Conservation (phyloP, 2,329 filamentous ascomycete species). For the Neonectria punicea region DNA sequence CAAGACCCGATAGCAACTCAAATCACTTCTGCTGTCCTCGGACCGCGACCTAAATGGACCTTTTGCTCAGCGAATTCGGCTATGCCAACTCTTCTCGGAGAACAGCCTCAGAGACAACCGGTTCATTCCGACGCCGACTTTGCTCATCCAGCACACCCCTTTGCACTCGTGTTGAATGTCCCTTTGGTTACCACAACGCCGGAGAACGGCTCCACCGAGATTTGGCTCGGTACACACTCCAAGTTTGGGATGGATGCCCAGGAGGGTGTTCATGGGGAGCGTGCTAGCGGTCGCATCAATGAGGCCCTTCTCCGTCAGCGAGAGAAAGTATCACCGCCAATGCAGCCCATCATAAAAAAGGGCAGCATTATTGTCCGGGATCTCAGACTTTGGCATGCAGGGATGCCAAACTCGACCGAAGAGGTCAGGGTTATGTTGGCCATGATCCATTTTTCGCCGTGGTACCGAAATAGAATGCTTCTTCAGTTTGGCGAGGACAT, state of each 20-base stretch:
- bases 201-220: slow-evolving; percentile 65
- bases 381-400: slow-evolving; percentile 71
- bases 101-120: slow-evolving; percentile 58
- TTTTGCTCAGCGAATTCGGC: slow-evolving; percentile 69
- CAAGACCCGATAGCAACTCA: slow-evolving; percentile 65
- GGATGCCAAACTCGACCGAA: slow-evolving; percentile 66
- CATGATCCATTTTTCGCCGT: slow-evolving; percentile 67
- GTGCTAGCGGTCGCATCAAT: slow-evolving; percentile 62
- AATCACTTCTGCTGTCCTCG: slow-evolving; percentile 64
- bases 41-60: slow-evolving; percentile 64
- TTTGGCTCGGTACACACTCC: slow-evolving; percentile 68
- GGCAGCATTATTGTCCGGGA: slow-evolving; percentile 69
- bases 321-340: slow-evolving; percentile 51
- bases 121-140: slow-evolving; percentile 71
- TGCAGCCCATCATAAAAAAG: slow-evolving; percentile 63
- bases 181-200: slow-evolving; percentile 61
- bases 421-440: slow-evolving; percentile 68
- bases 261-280: slow-evolving; percentile 61
- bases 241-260: slow-evolving; percentile 51
- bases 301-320: slow-evolving; percentile 53
- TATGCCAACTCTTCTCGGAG: slow-evolving; percentile 59
- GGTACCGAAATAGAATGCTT: slow-evolving; percentile 67
- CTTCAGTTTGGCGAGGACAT: slow-evolving; percentile 64
- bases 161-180: slow-evolving; percentile 65
- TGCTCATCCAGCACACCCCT: slow-evolving; percentile 62